These are phyloP conservation scores for Neofusicoccum cordaticola DNA, from an alignment of 2,329 filamentous ascomycete genomes.

Conservation along the genomic window DNA sequence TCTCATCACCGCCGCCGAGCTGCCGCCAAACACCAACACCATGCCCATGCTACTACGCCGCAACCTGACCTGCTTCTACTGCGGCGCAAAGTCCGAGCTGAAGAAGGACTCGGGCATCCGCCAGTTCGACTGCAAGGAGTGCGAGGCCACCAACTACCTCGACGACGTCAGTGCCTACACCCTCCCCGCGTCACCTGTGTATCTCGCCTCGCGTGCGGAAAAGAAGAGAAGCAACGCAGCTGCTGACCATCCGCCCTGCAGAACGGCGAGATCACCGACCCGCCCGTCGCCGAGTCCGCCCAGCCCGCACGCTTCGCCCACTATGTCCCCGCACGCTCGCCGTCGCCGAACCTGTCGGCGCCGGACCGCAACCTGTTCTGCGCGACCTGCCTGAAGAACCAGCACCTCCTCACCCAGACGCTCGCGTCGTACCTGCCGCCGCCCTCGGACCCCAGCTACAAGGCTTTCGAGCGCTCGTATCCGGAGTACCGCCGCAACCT, in stretches of 20 bases:
- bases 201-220: neutral
- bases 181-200: neutral
- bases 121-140: conserved; percentile 71
- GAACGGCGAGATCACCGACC: conserved; percentile 88
- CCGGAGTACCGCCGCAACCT: conserved; percentile 68
- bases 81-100: conserved; percentile 64
- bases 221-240: neutral
- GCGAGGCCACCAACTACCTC: conserved; percentile 84
- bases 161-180: conserved; percentile 64
- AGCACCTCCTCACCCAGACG: conserved; percentile 72
- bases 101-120: conserved; percentile 57
- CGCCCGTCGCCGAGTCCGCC: conserved; percentile 63
- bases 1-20: conserved; percentile 10
- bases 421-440: conserved; percentile 77
- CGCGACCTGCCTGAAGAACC: conserved; percentile 80
- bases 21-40: conserved; percentile 8
- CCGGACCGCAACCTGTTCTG: conserved; percentile 59
- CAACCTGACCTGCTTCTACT: conserved; percentile 27
- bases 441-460: conserved; percentile 64
- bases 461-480: conserved; percentile 64
- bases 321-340: conserved; percentile 40
- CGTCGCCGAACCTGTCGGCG: conserved; percentile 27
- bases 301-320: conserved; percentile 47
- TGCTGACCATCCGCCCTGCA: conserved; percentile 39
- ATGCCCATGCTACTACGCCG: conserved; percentile 34